Percentiles rank a stretch among this genome's conserved stretches.
These are phyloP conservation scores for Suillus fuscotomentosus DNA, from an alignment of 768 basidiomycete genomes.

Conservation along the genomic window DNA sequence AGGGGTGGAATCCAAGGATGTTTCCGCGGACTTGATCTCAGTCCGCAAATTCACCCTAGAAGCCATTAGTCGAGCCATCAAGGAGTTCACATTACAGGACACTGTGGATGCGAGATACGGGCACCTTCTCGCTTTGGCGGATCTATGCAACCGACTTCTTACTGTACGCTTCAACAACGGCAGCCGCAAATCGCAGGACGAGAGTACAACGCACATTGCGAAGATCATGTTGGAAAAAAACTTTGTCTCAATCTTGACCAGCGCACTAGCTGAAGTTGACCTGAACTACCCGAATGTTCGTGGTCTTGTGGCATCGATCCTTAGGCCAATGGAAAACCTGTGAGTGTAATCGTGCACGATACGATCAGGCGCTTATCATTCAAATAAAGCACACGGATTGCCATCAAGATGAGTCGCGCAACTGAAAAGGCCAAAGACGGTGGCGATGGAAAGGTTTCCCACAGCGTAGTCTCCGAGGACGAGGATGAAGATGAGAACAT, in stretches of 20 bases:
- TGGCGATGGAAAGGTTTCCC: constrained; percentile 44
- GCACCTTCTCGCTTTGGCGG: constrained; percentile 80
- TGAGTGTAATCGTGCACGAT: constrained; percentile 37
- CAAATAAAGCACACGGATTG: constrained; percentile 76
- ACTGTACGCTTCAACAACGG: constrained; percentile 68
- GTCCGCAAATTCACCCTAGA: constrained; percentile 94
- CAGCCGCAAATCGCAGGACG: constrained; percentile 54
- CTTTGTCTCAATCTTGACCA: constrained; percentile 86
- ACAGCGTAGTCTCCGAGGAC: constrained; percentile 37
- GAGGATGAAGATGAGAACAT: constrained; percentile 56
- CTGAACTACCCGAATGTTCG: constrained; percentile 93
- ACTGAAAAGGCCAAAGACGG: constrained; percentile 63
- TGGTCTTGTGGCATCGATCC: constrained; percentile 78
- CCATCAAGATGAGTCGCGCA: constrained; percentile 95
- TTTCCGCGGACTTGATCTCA: constrained; percentile 74
- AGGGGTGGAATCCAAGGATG: constrained; percentile 68
- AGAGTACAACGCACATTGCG: constrained; percentile 86
- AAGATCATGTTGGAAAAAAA: constrained; percentile 99
- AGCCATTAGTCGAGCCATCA: constrained; percentile 81
- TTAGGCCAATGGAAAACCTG: constrained; percentile 89
- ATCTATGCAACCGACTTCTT: constrained; percentile 85
- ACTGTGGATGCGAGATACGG: constrained; percentile 79
- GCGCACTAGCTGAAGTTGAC: constrained; percentile 87
- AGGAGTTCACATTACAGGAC: constrained; percentile 65
- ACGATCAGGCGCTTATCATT: constrained; percentile 9